Evolutionary conservation across 2,329 filamentous ascomycete species (phyloP).

Genomic region (Elsinoe perseae): DNA sequence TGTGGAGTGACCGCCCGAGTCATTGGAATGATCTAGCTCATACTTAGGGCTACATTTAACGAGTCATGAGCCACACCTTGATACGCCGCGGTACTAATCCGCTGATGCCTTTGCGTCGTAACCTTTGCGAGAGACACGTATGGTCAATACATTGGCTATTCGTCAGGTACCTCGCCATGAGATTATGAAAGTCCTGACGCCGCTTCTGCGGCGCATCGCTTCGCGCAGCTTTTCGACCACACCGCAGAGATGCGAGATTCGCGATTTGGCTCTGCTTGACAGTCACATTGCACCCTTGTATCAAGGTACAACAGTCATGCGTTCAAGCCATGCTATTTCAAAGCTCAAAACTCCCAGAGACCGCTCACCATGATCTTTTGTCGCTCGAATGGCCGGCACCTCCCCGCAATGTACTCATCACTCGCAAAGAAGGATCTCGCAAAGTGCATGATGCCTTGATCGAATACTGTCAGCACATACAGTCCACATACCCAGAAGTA

Average conservation of each 20-base stretch:
- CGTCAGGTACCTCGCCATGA: constrained; percentile 19
- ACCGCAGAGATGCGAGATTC: constrained; percentile 39
- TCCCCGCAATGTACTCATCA: constrained; percentile 59
- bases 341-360: constrained; percentile 38
- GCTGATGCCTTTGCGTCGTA: too few relatives aligned
- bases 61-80: too few relatives aligned
- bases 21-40: too few relatives aligned
- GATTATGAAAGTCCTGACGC: constrained; percentile 26
- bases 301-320: constrained; percentile 38
- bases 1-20: too few relatives aligned
- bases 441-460: constrained; percentile 49
- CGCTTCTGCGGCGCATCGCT: constrained; percentile 20
- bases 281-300: constrained; percentile 56
- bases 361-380: constrained; percentile 51
- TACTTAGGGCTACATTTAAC: too few relatives aligned
- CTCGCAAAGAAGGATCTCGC: constrained; percentile 56
- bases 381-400: constrained; percentile 60
- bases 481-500: constrained; percentile 68
- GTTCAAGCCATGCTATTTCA: neutral
- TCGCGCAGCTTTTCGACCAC: constrained; percentile 46
- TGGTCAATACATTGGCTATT: neutral
- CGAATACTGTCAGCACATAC: constrained; percentile 61
- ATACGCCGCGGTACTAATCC: too few relatives aligned
- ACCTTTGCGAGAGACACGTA: neutral
- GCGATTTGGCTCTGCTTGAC: constrained; percentile 44